phyloP scores from a whole-genome alignment of 805 yeast species.

The Priceomyces haplophilus region DNA sequence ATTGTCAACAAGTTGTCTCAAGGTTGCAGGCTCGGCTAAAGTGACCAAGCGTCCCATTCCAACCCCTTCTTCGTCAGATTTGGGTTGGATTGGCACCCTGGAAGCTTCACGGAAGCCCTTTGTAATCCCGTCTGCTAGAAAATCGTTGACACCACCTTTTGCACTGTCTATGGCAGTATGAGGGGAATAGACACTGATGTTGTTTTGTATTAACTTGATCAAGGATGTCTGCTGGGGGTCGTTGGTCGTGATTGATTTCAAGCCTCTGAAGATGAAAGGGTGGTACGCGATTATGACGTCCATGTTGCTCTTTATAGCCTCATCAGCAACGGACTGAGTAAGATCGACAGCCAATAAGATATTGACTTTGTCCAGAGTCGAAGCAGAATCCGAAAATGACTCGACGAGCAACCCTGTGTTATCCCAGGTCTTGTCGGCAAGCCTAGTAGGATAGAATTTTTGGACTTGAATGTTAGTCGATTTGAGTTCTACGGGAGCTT shows the following conservation, averaged over 20 bases:
- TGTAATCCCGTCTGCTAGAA: constrained; percentile 65
- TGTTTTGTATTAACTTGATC: constrained; percentile 64
- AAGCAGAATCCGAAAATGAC: constrained; percentile 37
- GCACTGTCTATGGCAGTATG: constrained; percentile 97
- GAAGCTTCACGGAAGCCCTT: constrained; percentile 22
- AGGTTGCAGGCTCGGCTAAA: constrained; percentile 40
- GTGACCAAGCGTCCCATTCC: constrained; percentile 81
- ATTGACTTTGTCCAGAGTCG: constrained; percentile 18
- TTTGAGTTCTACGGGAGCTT: neutral
- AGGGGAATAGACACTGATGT: constrained; percentile 90
- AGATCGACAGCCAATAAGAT: constrained; percentile 78
- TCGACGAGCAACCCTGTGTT: constrained; percentile 91
- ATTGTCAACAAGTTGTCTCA: constrained; percentile 44
- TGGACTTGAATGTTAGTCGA: constrained; percentile 43
- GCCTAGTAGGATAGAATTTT: constrained; percentile 70
- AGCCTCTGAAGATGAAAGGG: constrained; percentile 89
- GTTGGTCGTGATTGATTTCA: constrained; percentile 59
- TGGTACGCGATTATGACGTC: constrained; percentile 78
- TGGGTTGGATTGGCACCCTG: constrained; percentile 44
- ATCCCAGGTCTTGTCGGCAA: constrained; percentile 92
- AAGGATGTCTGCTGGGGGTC: constrained; percentile 84
- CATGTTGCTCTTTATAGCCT: constrained; percentile 60
- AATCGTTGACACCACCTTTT: constrained; percentile 89
- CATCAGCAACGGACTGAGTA: constrained; percentile 79
- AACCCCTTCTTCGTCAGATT: constrained; percentile 45